Evolutionary conservation across 805 yeast species (phyloP).

Genomic region (Saccharomycopsis selenospora): DNA sequence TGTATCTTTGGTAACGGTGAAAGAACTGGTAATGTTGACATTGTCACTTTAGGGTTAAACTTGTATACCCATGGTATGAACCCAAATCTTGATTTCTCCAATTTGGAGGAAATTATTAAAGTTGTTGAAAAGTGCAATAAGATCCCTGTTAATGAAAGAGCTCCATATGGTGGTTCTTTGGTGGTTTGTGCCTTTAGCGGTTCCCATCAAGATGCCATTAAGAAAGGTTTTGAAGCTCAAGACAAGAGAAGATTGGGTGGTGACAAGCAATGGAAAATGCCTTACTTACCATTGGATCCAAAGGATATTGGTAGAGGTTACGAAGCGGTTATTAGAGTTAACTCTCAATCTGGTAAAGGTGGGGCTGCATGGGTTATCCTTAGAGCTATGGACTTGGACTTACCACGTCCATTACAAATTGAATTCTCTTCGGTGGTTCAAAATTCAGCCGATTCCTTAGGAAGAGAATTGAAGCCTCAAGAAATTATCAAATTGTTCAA

Average conservation of each 20-base stretch:
- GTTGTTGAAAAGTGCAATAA: conserved; percentile 72
- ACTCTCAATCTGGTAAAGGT: conserved; percentile 84
- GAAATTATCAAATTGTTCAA: conserved; percentile 57
- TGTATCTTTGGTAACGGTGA: conserved; percentile 81
- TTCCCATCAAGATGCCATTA: conserved; percentile 64
- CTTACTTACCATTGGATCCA: conserved; percentile 76
- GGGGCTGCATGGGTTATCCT: conserved; percentile 81
- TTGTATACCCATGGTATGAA: conserved; percentile 72
- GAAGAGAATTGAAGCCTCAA: conserved; percentile 61
- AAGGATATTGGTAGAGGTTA: conserved; percentile 73
- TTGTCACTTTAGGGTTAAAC: conserved; percentile 67
- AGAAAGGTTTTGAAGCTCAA: conserved; percentile 54
- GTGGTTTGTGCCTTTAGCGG: conserved; percentile 78
- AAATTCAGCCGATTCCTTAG: conserved; percentile 52
- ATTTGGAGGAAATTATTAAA: conserved; percentile 57
- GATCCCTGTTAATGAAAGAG: conserved; percentile 65
- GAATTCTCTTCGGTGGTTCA: conserved; percentile 62
- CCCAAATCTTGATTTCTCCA: conserved; percentile 66
- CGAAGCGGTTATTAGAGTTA: conserved; percentile 77
- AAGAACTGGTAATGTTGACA: conserved; percentile 78
- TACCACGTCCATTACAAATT: conserved; percentile 67
- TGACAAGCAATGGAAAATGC: conserved; percentile 55
- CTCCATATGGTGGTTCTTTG: conserved; percentile 74
- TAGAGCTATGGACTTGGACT: conserved; percentile 62
- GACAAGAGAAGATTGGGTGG: conserved; percentile 43